phyloP scores from a whole-genome alignment of 352 stramenopile genomes.

The Elongisporangium undulatum region DNA sequence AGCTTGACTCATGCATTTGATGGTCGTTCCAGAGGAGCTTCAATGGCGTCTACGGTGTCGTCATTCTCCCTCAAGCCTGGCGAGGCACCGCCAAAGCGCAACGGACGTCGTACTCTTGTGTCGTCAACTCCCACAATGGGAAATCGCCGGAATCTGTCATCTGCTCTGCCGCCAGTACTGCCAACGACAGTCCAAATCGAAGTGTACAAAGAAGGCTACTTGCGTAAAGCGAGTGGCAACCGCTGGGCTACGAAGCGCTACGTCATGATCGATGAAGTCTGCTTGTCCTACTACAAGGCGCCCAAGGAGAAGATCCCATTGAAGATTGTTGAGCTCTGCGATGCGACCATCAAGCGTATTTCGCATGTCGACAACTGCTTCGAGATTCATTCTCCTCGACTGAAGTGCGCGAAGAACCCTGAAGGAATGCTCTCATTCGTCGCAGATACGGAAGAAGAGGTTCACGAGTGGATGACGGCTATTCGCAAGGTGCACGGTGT shows the following conservation, averaged over 20 bases:
- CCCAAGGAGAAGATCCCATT: slow-evolving; percentile 82
- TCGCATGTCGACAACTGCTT: slow-evolving; percentile 85
- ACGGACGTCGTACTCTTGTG: slow-evolving; percentile 59
- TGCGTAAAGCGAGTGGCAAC: slow-evolving; percentile 80
- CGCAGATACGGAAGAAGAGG: slow-evolving; percentile 74
- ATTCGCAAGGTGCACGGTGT: slow-evolving; percentile 83
- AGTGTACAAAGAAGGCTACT: slow-evolving; percentile 78
- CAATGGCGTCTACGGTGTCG: neutral
- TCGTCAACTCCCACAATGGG: slow-evolving; percentile 42
- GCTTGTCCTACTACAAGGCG: slow-evolving; percentile 83
- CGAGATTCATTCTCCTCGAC: slow-evolving; percentile 75
- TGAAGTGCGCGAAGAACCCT: slow-evolving; percentile 82
- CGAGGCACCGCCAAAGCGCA: slow-evolving; percentile 39
- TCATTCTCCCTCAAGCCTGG: slow-evolving; percentile 58
- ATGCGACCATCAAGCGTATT: slow-evolving; percentile 76
- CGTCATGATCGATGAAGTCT: slow-evolving; percentile 84
- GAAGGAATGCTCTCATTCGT: slow-evolving; percentile 84
- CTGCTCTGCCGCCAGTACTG: slow-evolving; percentile 47
- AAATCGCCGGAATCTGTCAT: slow-evolving; percentile 41
- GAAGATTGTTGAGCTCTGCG: slow-evolving; percentile 79
- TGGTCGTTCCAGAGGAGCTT: neutral
- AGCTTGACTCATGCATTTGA: slow-evolving; percentile 1
- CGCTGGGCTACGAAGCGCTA: slow-evolving; percentile 84
- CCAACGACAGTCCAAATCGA: slow-evolving; percentile 67
- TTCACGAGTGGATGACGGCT: slow-evolving; percentile 86